A percentile compares a stretch with the other conserved stretches of the same genome.
Conservation (phyloP, 345 rosid species). For the Cardiospermum halicacabum region DNA sequence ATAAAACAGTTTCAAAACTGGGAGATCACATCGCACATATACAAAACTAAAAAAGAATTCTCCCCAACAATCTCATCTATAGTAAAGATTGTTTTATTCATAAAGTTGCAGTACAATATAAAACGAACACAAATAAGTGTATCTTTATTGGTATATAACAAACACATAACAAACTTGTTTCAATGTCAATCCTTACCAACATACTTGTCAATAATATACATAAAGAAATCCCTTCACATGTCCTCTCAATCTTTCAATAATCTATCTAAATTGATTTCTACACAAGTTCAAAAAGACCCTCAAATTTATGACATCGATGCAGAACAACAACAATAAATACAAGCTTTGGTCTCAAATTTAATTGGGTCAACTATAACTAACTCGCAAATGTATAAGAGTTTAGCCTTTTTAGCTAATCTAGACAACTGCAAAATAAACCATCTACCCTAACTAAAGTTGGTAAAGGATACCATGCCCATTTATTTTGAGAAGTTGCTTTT, state of each 20-base stretch:
- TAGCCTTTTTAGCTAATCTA: not conserved
- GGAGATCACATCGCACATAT: not conserved
- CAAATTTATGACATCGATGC: not conserved
- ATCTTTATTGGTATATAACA: not conserved
- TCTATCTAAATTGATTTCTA: not conserved
- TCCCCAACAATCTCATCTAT: not conserved
- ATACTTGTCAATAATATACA: not conserved
- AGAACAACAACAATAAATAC: too few relatives aligned
- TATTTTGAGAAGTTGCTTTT: not conserved
- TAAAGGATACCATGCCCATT: not conserved
- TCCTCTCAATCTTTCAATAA: not conserved
- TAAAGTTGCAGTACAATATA: not conserved
- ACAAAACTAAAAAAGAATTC: not conserved
- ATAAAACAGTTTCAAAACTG: slow-evolving; percentile 7
- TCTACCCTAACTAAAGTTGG: slow-evolving; percentile 7
- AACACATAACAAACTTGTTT: not conserved
- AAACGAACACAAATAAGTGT: not conserved
- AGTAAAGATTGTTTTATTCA: not conserved
- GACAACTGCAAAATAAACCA: not conserved
- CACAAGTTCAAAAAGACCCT: not conserved
- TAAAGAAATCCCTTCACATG: not conserved
- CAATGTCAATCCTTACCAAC: not conserved
- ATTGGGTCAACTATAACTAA: too few relatives aligned
- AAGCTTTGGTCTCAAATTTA: too few relatives aligned
- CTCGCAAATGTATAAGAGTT: not conserved